Percentiles rank a stretch among this genome's conserved stretches.
Conservation (phyloP, 495 filamentous ascomycete genomes). For the Recurvomyces mirabilis region DNA sequence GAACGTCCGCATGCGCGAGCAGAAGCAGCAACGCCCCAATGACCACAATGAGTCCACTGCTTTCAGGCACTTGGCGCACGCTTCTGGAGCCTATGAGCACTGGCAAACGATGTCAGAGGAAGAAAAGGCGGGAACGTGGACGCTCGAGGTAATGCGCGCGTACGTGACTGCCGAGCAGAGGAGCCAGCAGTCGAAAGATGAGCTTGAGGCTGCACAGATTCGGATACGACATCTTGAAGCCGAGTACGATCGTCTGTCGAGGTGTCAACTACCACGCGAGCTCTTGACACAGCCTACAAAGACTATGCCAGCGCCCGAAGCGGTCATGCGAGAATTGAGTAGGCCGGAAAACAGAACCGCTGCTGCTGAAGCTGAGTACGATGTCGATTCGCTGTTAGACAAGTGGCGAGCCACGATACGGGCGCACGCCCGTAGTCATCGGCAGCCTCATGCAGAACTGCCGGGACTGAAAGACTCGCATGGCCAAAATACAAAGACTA, state of each 20-base stretch:
- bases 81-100: conserved; percentile 56
- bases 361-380: conserved; percentile 4
- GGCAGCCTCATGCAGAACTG: background rate
- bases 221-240: conserved; percentile 61
- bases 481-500: too few relatives aligned
- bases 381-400: conserved; percentile 13
- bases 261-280: conserved; percentile 59
- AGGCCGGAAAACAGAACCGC: background rate
- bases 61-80: conserved; percentile 52
- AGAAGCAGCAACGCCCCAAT: conserved; percentile 42
- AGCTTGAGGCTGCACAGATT: conserved; percentile 51
- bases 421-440: background rate
- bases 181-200: conserved; percentile 48
- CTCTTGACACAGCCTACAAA: conserved; percentile 55
- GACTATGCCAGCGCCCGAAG: conserved; percentile 46
- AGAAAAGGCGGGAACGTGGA: conserved; percentile 57
- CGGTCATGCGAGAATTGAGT: conserved; percentile 23
- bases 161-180: conserved; percentile 57
- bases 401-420: conserved; percentile 9
- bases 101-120: conserved; percentile 52
- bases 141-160: conserved; percentile 62
- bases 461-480: too few relatives aligned
- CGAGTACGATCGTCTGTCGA: conserved; percentile 56
- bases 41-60: conserved; percentile 30
- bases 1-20: conserved; percentile 30